Percentiles rank a stretch among this genome's conserved stretches.
Evolutionary conservation across 441 rosid genomes (phyloP).

Genomic region (Gossypium aridum): DNA sequence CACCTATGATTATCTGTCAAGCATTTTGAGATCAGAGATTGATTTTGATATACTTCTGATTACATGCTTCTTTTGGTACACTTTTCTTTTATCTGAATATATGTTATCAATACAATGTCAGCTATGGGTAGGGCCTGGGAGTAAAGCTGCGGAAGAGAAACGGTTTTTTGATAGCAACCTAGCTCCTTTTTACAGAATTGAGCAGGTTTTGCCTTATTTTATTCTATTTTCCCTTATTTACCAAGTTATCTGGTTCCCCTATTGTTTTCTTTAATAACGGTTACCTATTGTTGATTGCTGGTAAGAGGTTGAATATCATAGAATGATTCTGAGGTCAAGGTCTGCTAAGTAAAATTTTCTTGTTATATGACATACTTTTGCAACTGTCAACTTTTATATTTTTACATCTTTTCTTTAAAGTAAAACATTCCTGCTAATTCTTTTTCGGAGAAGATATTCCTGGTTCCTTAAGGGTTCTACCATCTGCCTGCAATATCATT

Average conservation of each 20-base stretch:
- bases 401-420: neutral
- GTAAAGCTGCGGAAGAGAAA: slow-evolving; percentile 92
- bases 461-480: slow-evolving; percentile 7
- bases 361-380: neutral
- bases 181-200: slow-evolving; percentile 95
- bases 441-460: neutral
- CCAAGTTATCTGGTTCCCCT: neutral
- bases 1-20: neutral
- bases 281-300: neutral
- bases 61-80: neutral
- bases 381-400: neutral
- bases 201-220: slow-evolving; percentile 55
- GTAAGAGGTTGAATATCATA: neutral
- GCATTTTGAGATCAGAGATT: slow-evolving; percentile 1
- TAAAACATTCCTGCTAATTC: neutral
- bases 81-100: neutral
- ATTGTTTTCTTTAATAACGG: neutral
- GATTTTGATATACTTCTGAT: neutral
- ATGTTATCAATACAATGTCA: slow-evolving; percentile 30
- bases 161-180: slow-evolving; percentile 81
- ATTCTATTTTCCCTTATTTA: neutral
- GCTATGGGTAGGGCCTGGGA: slow-evolving; percentile 99
- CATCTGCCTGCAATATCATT: neutral
- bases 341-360: neutral
- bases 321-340: neutral